Percentiles rank a stretch among this genome's conserved stretches.
Evolutionary conservation across 306 rosid genomes (phyloP).

Genomic region (Lathyrus aphaca): DNA sequence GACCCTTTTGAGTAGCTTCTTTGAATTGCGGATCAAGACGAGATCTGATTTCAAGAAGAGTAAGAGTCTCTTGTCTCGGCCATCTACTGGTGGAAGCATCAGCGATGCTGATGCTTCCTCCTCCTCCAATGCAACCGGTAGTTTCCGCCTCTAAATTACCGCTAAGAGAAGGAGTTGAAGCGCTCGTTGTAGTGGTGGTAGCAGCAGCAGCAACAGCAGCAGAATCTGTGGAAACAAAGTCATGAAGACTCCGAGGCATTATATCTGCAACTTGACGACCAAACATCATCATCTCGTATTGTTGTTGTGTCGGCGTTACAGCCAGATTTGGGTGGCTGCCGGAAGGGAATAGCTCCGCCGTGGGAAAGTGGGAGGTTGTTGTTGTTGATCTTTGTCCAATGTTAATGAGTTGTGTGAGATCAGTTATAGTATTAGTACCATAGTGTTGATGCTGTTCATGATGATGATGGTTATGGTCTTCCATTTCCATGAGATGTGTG

Average conservation of each 20-base stretch:
- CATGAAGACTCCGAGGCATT: constrained; percentile 56
- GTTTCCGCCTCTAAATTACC: constrained; percentile 63
- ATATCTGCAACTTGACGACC: constrained; percentile 55
- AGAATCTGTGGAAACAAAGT: constrained; percentile 55
- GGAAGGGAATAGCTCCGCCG: constrained; percentile 62
- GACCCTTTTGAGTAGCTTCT: constrained; percentile 96
- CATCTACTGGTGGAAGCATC: constrained; percentile 75
- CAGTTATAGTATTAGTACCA: constrained; percentile 42
- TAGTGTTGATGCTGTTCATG: constrained; percentile 37
- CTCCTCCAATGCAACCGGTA: background rate
- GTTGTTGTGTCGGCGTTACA: constrained; percentile 13
- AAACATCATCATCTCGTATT: constrained; percentile 76
- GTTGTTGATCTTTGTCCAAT: constrained; percentile 41
- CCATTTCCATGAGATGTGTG: constrained; percentile 64
- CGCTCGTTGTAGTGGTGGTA: constrained; percentile 44
- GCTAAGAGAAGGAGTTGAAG: constrained; percentile 61
- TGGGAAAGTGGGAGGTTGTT: constrained; percentile 43
- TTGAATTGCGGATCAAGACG: constrained; percentile 91
- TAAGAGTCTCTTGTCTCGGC: constrained; percentile 98
- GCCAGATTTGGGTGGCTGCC: constrained; percentile 49
- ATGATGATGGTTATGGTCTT: constrained; percentile 49
- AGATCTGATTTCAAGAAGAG: constrained; percentile 96
- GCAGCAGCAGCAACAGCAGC: constrained; percentile 18
- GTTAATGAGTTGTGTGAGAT: constrained; percentile 70
- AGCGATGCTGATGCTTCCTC: background rate